A percentile compares a stretch with the other conserved stretches of the same genome.
Conservation (phyloP, 345 rosid genomes). For the Mercurialis annua region DNA sequence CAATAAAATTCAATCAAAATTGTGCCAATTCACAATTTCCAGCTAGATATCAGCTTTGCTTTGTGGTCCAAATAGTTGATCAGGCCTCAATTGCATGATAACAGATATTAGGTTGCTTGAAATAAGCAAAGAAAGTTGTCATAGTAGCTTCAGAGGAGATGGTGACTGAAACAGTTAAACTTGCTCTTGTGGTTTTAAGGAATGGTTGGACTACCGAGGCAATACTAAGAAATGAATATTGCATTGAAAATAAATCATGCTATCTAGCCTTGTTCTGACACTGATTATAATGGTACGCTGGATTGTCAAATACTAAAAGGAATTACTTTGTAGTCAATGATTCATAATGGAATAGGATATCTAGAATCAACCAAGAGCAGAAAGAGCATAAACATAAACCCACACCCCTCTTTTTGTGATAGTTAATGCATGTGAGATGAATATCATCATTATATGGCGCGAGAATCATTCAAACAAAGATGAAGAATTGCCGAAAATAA, state of each 20-base stretch:
- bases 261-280: slow-evolving; percentile 1
- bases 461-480: neutral
- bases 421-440: neutral
- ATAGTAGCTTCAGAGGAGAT: neutral
- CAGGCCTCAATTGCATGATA: neutral
- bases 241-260: neutral
- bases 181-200: neutral
- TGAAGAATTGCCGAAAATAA: neutral
- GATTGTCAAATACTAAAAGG: neutral
- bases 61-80: neutral
- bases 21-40: neutral
- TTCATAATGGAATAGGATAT: neutral
- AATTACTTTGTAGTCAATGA: neutral
- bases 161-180: neutral
- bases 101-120: neutral
- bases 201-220: neutral
- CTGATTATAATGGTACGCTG: neutral
- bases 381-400: neutral
- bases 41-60: neutral
- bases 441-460: neutral
- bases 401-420: neutral
- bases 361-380: neutral
- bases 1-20: neutral
- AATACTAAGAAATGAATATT: neutral
- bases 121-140: neutral